Evolutionary conservation across 2,329 filamentous ascomycete genomes (phyloP).

Genomic region (Grosmannia serpens): DNA sequence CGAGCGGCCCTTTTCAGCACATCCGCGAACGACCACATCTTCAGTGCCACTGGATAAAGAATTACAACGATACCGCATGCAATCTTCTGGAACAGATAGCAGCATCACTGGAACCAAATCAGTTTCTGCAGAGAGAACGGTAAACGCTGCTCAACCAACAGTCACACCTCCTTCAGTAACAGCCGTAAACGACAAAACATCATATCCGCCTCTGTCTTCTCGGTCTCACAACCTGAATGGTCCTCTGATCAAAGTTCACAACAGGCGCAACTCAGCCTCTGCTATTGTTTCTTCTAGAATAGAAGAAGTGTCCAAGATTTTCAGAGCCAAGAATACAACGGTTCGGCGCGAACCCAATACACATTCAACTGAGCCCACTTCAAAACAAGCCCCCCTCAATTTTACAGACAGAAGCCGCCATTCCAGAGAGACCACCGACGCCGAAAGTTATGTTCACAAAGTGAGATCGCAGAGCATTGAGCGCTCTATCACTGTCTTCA

Average conservation of each 20-base stretch:
- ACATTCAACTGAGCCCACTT: constrained; percentile 4
- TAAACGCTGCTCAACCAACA: background rate
- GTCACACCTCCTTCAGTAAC: background rate
- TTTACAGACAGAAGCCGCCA: constrained; percentile 9
- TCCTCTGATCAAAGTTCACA: constrained; percentile 5
- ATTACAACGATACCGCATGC: background rate
- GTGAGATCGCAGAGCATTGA: constrained; percentile 18
- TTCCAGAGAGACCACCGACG: background rate
- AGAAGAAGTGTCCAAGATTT: constrained; percentile 9
- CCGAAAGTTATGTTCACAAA: constrained; percentile 14
- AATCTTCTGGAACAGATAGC: background rate
- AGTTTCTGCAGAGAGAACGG: background rate
- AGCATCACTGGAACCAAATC: background rate
- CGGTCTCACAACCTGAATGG: constrained; percentile 19
- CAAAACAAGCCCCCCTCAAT: constrained; percentile 10
- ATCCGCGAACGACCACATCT: background rate
- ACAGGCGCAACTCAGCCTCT: constrained; percentile 11
- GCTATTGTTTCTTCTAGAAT: constrained; percentile 6
- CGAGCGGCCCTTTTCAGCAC: background rate
- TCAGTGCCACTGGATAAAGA: background rate
- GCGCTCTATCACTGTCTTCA: constrained; percentile 15
- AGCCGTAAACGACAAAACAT: constrained; percentile 1
- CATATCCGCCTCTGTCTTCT: constrained; percentile 20
- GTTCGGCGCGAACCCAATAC: background rate
- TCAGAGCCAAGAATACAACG: constrained; percentile 8